phyloP scores from a whole-genome alignment of 2,329 filamentous ascomycete species.

The Sclerotinia borealis region DNA sequence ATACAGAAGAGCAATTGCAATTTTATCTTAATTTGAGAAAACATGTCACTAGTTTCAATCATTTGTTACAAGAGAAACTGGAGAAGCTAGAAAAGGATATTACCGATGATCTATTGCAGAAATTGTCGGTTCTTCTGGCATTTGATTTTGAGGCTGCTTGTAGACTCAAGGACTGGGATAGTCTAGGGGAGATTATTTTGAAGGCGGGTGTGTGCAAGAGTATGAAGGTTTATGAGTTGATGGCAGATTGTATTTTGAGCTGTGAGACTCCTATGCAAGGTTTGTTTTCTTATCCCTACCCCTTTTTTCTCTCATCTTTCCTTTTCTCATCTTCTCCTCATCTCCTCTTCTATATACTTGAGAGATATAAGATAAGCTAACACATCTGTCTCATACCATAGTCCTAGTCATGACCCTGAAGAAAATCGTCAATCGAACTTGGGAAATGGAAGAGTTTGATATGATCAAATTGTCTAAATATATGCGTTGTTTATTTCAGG shows the following conservation, averaged over 20 bases:
- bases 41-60: conserved; percentile 55
- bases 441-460: conserved; percentile 50
- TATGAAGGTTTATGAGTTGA: conserved; percentile 49
- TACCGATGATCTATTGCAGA: conserved; percentile 49
- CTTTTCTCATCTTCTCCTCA: conserved; percentile 8
- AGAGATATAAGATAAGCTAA: neutral
- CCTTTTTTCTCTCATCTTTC: neutral
- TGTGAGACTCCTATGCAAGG: conserved; percentile 46
- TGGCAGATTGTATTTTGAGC: conserved; percentile 60
- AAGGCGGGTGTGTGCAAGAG: conserved; percentile 42
- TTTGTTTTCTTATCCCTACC: no score
- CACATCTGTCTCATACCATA: neutral
- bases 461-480: conserved; percentile 63
- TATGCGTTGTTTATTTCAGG: conserved; percentile 69
- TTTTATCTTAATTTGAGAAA: conserved; percentile 56
- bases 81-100: conserved; percentile 39
- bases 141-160: conserved; percentile 76
- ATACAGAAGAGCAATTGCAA: conserved; percentile 46
- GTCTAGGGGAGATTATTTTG: conserved; percentile 54
- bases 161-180: conserved; percentile 60
- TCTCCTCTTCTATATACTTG: neutral
- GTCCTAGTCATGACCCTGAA: conserved; percentile 44
- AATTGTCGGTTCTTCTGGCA: conserved; percentile 60
- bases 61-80: conserved; percentile 36
- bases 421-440: conserved; percentile 65